Percentiles rank a stretch among this genome's conserved stretches.
phyloP scores from a whole-genome alignment of 148 eudicot species.

The Gaultheria prostrata region DNA sequence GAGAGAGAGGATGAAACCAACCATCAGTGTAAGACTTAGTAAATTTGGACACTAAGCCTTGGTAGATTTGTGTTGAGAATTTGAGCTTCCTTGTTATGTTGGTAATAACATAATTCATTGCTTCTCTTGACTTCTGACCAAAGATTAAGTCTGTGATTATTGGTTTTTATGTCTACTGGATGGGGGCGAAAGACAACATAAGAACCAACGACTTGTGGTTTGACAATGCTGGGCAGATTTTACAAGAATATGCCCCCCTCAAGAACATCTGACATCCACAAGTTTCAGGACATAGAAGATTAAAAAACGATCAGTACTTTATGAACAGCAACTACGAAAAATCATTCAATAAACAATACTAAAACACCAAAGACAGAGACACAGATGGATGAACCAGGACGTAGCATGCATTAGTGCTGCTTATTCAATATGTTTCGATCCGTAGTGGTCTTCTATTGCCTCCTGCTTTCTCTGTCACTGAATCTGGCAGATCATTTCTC shows the following conservation, averaged over 20 bases:
- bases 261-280: slow-evolving; percentile 54
- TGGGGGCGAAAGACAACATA: neutral
- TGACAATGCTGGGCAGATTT: slow-evolving; percentile 85
- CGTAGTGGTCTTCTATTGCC: neutral
- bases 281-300: neutral
- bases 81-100: neutral
- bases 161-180: neutral
- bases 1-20: no score
- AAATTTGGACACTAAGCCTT: neutral
- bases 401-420: neutral
- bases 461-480: neutral
- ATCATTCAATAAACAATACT: neutral
- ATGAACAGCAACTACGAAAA: neutral
- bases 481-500: neutral
- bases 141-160: neutral
- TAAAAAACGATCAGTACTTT: neutral
- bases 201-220: slow-evolving; percentile 71
- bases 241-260: slow-evolving; percentile 93
- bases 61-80: neutral
- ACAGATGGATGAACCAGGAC: neutral
- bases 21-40: neutral
- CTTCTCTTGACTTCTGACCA: neutral
- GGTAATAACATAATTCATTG: neutral
- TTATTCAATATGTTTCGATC: no score
- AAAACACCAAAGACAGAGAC: neutral